Evolutionary conservation across 805 yeast species (phyloP).

Genomic region (Candida argentea): DNA sequence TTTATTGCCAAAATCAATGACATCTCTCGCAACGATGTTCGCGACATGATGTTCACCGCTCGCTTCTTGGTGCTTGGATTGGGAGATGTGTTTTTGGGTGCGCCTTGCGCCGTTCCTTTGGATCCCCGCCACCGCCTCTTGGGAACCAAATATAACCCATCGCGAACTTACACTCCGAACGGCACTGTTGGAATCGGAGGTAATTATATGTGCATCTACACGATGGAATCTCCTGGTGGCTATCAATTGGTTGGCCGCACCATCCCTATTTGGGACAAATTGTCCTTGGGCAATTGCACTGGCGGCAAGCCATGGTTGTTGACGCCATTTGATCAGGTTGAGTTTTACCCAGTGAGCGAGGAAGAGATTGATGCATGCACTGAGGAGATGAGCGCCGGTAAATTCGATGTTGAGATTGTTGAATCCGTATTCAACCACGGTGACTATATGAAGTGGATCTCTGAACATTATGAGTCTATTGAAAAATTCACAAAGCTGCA

Average conservation of each 20-base stretch:
- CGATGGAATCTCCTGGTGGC: conserved; percentile 98
- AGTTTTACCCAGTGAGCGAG: conserved; percentile 86
- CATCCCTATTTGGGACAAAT: conserved; percentile 95
- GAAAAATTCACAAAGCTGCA: conserved; percentile 56
- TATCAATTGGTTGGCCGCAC: conserved; percentile 95
- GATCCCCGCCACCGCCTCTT: conserved; percentile 92
- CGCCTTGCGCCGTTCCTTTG: conserved; percentile 97
- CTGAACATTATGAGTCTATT: conserved; percentile 62
- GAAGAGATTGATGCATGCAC: conserved; percentile 63
- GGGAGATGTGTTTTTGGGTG: conserved; percentile 96
- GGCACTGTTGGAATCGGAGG: conserved; percentile 99
- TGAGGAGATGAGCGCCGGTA: conserved; percentile 73
- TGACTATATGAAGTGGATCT: conserved; percentile 70
- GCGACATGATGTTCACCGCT: conserved; percentile 81
- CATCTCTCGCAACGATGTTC: conserved; percentile 62
- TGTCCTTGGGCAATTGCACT: conserved; percentile 60
- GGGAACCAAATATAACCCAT: conserved; percentile 93
- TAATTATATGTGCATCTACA: conserved; percentile 96
- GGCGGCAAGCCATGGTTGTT: conserved; percentile 74
- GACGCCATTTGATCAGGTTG: conserved; percentile 88
- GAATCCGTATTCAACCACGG: conserved; percentile 78
- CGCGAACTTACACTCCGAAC: conserved; percentile 90
- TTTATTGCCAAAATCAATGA: conserved; percentile 86
- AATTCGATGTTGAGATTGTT: conserved; percentile 61
- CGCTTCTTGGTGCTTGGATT: conserved; percentile 87